phyloP scores from a whole-genome alignment of 1,284 basidiomycete species.

The Rhodotorula mucilaginosa region DNA sequence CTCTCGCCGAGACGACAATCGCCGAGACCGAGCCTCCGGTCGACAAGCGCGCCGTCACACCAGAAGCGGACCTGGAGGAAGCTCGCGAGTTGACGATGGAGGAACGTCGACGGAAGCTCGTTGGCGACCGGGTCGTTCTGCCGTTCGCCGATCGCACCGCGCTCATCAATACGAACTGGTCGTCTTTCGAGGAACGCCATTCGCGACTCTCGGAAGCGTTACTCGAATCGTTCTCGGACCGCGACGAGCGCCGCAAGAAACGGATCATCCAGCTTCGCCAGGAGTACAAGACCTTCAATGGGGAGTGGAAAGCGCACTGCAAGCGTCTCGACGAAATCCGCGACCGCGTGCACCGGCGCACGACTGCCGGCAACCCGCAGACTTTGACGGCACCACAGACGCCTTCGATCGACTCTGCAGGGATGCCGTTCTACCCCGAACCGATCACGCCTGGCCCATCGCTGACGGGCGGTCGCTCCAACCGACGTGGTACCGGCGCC shows the following conservation, averaged over 20 bases:
- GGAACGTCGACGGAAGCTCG: background rate
- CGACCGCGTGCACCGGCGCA: slow-evolving; percentile 29
- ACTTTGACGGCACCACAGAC: slow-evolving; percentile 26
- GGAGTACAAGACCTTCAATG: slow-evolving; percentile 37
- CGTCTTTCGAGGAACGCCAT: slow-evolving; percentile 17
- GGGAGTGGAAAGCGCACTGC: slow-evolving; percentile 42
- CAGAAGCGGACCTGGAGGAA: background rate
- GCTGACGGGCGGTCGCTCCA: slow-evolving; percentile 34
- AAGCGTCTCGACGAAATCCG: slow-evolving; percentile 39
- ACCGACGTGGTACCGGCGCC: slow-evolving; percentile 32
- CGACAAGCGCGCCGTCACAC: too few species aligned
- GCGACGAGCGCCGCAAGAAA: slow-evolving; percentile 35
- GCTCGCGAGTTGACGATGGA: background rate
- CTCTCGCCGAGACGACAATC: background rate
- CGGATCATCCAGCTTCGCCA: slow-evolving; percentile 37
- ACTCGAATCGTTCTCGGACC: slow-evolving; percentile 22
- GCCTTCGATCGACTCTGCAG: slow-evolving; percentile 38
- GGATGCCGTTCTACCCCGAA: slow-evolving; percentile 39
- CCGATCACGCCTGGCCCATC: slow-evolving; percentile 39
- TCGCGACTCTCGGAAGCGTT: slow-evolving; percentile 30
- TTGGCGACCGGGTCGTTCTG: background rate
- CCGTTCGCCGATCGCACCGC: background rate
- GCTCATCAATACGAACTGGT: slow-evolving; percentile 18
- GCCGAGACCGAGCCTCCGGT: too few species aligned
- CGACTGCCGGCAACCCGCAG: background rate